Evolutionary conservation across 129 eudicot species (phyloP).

Genomic region (Flaveria brownii): DNA sequence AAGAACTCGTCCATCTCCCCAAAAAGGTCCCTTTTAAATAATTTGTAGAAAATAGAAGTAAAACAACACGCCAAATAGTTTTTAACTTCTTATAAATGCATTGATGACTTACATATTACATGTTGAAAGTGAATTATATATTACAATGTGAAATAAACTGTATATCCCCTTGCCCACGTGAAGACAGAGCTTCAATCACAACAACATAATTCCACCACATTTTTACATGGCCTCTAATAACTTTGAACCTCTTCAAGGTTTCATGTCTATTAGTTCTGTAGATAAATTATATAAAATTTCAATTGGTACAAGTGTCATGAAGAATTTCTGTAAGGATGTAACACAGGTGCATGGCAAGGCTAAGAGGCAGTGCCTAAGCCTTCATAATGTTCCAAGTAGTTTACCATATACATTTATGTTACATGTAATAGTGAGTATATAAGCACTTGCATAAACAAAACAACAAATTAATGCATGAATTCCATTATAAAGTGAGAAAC

Average conservation of each 20-base stretch:
- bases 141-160: slow-evolving; percentile 17
- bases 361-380: not conserved
- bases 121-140: not conserved
- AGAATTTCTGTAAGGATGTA: not conserved
- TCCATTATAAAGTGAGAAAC: slow-evolving; percentile 3
- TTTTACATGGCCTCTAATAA: not conserved
- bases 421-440: not conserved
- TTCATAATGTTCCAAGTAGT: not conserved
- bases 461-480: not conserved
- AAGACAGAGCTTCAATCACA: slow-evolving; percentile 4
- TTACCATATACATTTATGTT: not conserved
- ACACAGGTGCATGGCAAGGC: not conserved
- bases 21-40: not conserved
- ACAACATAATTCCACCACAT: not conserved
- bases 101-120: not conserved
- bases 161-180: not conserved
- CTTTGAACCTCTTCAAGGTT: not conserved
- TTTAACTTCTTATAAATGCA: slow-evolving; percentile 16
- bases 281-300: not conserved
- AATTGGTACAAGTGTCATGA: not conserved
- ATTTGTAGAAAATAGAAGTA: slow-evolving; percentile 2
- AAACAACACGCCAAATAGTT: slow-evolving; percentile 13
- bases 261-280: not conserved
- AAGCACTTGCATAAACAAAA: not conserved
- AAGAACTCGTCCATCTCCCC: not conserved